Evolutionary conservation across 805 yeast genomes (phyloP), one percentile per base, ranked within the genome.

Genomic region (Candida bentonensis): DNA sequence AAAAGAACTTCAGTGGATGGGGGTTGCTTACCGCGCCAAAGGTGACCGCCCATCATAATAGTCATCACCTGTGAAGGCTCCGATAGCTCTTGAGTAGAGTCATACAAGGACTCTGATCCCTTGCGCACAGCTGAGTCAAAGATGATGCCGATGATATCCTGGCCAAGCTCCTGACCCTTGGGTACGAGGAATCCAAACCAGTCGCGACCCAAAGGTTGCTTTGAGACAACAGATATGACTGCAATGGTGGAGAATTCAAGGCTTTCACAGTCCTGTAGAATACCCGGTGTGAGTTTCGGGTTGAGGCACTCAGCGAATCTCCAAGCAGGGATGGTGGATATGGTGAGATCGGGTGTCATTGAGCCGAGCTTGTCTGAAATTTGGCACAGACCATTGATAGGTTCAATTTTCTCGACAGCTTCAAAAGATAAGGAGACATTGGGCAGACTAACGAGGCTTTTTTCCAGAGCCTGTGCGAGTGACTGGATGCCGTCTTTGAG

Each of bases 141-240:
- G 5, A 30, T 30, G 20, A 30, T 15, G 7, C 36, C 36, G 36
- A 30, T 30, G 11, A 30, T 30, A 9, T 30, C 17, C 36, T 30
- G 17, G 7, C n/a, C 36, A 7, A 30, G 13, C 36, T 30, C 36
- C 20, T 30, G 36, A 5, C 36, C 36, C 17, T 30, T 30, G 5
- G 36, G 36, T 30, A 30, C 36, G 5, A 30, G 20, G n/a, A 30
- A 30, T 15, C 36, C 36, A 30, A 30, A 30, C 36, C 36, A 30
- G 17, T 30, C 17, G 7, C n/a, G 7, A 5, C 11, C 17, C 7
- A 15, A 11, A 5, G n/a, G 13, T 5, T 9, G 7, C 5, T 30
- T 30, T 11, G 36, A 30, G 17, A 5, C 13, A 15, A 30, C 13
- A 13, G 36, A 30, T 11, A 30, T 17, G 17, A 30, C 36, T 9